Base-by-base conservation (phyloP, 176 grass and related monocot genomes). In the Pontederia paniculata region DNA sequence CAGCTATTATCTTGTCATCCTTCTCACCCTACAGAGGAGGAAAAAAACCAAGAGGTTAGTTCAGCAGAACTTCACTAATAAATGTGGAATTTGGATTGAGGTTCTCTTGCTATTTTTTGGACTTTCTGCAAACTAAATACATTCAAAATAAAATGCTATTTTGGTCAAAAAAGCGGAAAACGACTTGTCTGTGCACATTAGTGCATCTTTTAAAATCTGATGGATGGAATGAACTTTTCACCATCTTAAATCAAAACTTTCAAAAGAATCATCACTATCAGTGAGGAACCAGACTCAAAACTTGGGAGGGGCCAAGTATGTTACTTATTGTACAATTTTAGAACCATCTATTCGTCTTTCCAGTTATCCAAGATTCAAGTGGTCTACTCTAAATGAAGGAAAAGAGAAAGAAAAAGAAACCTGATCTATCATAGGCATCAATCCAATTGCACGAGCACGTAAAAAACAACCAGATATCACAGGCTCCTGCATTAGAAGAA, bases 341-440 rank as follows among this genome's bases (percentile, higher is more conserved):
- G 14, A 11, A 16, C 17, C 52, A 54, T 54, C 52, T 22, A n/a
- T n/a, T n/a, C n/a, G n/a, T n/a, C n/a, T 37, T 37, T 37, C 5
- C 3, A 37, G 28, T 37, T 6, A 37, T 37, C 28, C 28, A 37
- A 37, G 28, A 37, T 6, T 37, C 28, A 37, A 37, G 28, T 37
- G 28, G 28, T 37, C 5, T 37, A 37, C 28, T 37, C 7, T 37
- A 37, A 37, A 37, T 37, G 3, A 6, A 37, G 28, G 1, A 37
- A 37, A 37, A 37, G 28, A 31, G 25, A n/a, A 37, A 6, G 28
- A 37, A 37, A 37, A 37, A 37, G 7, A 37, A 37, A 90, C 93
- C 93, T 97, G 93, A 74, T 97, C 93, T 69, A 97, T 97, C 93
- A 97, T 97, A 71, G 86, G 93, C 93, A 97, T 97, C 31, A 97